Evolutionary conservation across 768 basidiomycete species (phyloP).

Genomic region (Mycena albidolilacea): DNA sequence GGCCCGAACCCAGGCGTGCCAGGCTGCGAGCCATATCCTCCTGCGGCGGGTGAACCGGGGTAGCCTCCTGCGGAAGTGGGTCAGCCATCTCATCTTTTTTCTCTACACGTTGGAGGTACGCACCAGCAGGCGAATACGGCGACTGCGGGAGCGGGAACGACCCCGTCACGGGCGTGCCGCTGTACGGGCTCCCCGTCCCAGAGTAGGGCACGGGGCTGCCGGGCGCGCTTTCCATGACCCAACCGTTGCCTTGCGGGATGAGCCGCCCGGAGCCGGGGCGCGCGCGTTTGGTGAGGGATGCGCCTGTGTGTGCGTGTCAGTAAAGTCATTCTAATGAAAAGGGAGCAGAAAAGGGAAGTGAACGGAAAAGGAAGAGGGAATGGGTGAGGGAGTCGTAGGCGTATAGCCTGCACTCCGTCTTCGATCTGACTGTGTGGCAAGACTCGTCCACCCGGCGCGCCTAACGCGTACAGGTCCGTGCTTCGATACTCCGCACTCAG

Average conservation of each 20-base stretch:
- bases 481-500: too few species aligned
- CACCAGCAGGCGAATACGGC: constrained; percentile 17
- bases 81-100: too few species aligned
- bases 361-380: constrained; percentile 46
- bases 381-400: constrained; percentile 42
- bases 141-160: constrained; percentile 22
- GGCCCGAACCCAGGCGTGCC: constrained; percentile 20
- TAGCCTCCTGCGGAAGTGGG: too few species aligned
- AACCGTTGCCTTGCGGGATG: constrained; percentile 70
- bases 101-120: too few species aligned
- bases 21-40: constrained; percentile 3
- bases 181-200: neutral
- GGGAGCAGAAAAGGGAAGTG: neutral
- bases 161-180: constrained; percentile 29
- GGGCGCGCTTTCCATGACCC: constrained; percentile 69
- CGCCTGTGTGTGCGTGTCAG: neutral
- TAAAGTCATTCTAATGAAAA: too few species aligned
- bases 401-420: too few species aligned
- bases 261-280: constrained; percentile 63
- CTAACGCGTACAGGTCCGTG: too few species aligned
- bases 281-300: constrained; percentile 52
- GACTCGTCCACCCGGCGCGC: too few species aligned
- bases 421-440: too few species aligned
- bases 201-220: constrained; percentile 31
- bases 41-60: too few species aligned